Evolutionary conservation across 805 yeast species (phyloP).

Genomic region (Cyberlindnera euphorbiae): DNA sequence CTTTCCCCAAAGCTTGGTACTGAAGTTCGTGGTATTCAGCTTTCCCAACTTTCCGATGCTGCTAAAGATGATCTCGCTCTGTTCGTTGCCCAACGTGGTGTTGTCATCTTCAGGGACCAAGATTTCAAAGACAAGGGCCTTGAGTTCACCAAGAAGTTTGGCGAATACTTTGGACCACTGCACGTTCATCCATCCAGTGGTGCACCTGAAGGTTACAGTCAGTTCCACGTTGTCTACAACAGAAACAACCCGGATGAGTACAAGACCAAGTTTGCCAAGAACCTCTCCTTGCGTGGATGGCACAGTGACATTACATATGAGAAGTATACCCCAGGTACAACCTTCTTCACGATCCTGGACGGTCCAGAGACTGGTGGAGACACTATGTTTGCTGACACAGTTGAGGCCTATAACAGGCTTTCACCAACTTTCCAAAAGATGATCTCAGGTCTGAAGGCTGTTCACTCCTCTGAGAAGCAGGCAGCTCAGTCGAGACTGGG

Average conservation of each 20-base stretch:
- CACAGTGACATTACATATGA: constrained; percentile 77
- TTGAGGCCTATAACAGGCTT: constrained; percentile 66
- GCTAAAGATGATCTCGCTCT: constrained; percentile 70
- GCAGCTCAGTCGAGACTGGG: constrained; percentile 47
- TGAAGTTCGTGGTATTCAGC: constrained; percentile 56
- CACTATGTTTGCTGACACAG: constrained; percentile 68
- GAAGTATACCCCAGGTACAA: constrained; percentile 66
- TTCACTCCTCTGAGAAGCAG: constrained; percentile 69
- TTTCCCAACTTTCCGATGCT: constrained; percentile 44
- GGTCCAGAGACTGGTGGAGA: constrained; percentile 69
- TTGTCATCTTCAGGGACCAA: constrained; percentile 61
- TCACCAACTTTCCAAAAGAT: constrained; percentile 60
- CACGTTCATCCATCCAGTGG: constrained; percentile 77
- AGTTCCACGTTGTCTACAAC: constrained; percentile 58
- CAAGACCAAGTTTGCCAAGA: constrained; percentile 25
- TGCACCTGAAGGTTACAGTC: constrained; percentile 54
- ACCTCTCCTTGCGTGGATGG: constrained; percentile 37
- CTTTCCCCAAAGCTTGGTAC: constrained; percentile 70
- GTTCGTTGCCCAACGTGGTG: constrained; percentile 64
- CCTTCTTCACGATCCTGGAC: constrained; percentile 61
- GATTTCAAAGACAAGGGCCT: constrained; percentile 57
- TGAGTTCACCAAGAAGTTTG: constrained; percentile 44
- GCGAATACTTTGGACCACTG: constrained; percentile 61
- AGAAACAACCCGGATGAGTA: constrained; percentile 34
- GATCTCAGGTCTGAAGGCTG: constrained; percentile 56